These are phyloP conservation scores for Cercospora citrullina DNA, from an alignment of 2,329 filamentous ascomycete species.

Conservation along the genomic window DNA sequence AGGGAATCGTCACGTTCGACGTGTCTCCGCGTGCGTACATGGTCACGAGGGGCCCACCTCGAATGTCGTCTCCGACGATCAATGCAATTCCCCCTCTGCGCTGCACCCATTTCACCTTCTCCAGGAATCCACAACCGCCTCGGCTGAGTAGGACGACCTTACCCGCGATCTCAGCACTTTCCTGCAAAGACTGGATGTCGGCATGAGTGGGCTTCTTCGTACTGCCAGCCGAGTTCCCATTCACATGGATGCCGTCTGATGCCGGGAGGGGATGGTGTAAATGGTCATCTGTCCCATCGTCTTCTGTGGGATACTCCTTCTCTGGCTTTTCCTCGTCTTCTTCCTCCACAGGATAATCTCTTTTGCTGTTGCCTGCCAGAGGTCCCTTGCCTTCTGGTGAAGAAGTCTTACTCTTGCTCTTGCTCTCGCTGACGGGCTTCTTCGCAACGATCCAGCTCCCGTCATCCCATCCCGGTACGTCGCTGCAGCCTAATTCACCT, in stretches of 20 bases:
- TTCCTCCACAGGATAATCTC: constrained; percentile 18
- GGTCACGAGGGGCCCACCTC: constrained; percentile 84
- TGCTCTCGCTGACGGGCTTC: constrained; percentile 25
- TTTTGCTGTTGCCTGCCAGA: constrained; percentile 29
- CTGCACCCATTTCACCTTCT: constrained; percentile 97
- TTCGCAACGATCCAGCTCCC: constrained; percentile 41
- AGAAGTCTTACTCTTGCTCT: constrained; percentile 25
- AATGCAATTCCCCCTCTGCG: constrained; percentile 82
- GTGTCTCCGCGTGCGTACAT: constrained; percentile 99
- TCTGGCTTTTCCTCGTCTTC: constrained; percentile 53
- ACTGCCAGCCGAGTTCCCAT: constrained; percentile 38
- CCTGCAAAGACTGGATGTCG: constrained; percentile 88
- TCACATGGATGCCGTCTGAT: constrained; percentile 42
- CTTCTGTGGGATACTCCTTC: constrained; percentile 38
- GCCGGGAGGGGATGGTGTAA: constrained; percentile 62
- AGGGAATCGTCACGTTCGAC: constrained; percentile 90
- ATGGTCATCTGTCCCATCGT: constrained; percentile 84
- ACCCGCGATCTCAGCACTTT: constrained; percentile 86
- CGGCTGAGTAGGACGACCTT: constrained; percentile 90
- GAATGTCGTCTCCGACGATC: constrained; percentile 90
- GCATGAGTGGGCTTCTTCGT: constrained; percentile 59
- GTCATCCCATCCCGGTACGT: constrained; percentile 84
- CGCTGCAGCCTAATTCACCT: constrained; percentile 90
- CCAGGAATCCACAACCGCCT: constrained; percentile 91
- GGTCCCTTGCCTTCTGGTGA: constrained; percentile 15